Base-by-base conservation (phyloP, 176 grass and related monocot species). In the Pharus latifolius region DNA sequence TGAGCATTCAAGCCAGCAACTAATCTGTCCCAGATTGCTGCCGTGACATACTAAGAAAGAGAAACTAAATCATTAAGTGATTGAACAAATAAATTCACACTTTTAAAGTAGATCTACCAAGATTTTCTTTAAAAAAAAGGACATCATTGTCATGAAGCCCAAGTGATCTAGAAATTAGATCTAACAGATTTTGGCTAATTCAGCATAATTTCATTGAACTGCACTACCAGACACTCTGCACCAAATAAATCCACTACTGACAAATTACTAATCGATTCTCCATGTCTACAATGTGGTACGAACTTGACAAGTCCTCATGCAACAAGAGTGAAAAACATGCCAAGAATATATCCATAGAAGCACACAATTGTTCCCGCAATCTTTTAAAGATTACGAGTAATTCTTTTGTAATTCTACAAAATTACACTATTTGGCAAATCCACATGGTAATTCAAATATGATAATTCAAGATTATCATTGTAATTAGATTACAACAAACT, bases 1-100 rank as follows among this genome's bases (percentile, higher is more conserved):
- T 91, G 95, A 67, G 79, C 90, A 88, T 99, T 99, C 63, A 94
- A 79, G 49, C 95, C 95, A 72, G 89, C 71, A 41, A 93, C 89
- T 73, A 99, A 90, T 77, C 95, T 90, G 64, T 99, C 94, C 95
- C 95, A 99, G 40, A 94, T 91, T n/a, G 84, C 87, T 24, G 89
- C 94, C 2, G 95, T 88, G 38, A 91, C 79, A 78, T 99, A 99
- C 95, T 94, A 81, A 19, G 19, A 55, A 83, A 83, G 46, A 59
- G 38, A 70, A 69, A 74, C 4, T 49, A 43, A 12, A 18, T 72
- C 56, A 76, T 0, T 18, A 3, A 35, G 40, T 56, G 16, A 72
- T 54, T 76, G 34, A 66, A 56, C 27, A 65, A 60, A 64, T 28
- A 20, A 33, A 35, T 25, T 61, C 6, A 40, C 17, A 73, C 6